A percentile compares a stretch with the other conserved stretches of the same genome.
phyloP scores from a whole-genome alignment of 2,329 filamentous ascomycete species.

The Chalaropsis ovoidea region DNA sequence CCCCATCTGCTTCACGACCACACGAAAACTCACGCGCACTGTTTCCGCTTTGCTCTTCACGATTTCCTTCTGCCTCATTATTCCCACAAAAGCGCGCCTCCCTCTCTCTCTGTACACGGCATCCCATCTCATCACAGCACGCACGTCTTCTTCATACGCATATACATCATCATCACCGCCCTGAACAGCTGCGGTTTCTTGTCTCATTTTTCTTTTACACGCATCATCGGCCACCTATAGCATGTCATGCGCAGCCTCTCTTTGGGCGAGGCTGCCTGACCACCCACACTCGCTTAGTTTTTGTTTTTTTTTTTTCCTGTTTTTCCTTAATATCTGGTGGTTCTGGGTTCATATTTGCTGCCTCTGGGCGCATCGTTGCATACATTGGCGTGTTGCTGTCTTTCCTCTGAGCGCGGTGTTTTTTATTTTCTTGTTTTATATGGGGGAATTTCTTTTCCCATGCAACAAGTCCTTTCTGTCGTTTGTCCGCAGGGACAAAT shows the following conservation, averaged over 20 bases:
- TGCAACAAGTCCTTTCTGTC: too few species aligned
- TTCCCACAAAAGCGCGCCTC: not conserved
- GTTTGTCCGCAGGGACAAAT: too few species aligned
- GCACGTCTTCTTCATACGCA: not conserved
- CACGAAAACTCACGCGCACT: not conserved
- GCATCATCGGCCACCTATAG: not conserved
- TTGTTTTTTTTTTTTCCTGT: not conserved
- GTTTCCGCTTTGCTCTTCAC: not conserved
- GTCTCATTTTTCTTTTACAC: not conserved
- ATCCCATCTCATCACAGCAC: not conserved
- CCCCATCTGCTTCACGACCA: conserved; percentile 1
- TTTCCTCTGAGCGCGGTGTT: not conserved
- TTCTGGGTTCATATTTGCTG: not conserved
- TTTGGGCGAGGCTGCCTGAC: not conserved
- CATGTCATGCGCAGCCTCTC: conserved; percentile 5
- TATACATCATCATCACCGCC: not conserved
- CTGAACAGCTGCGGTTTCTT: not conserved
- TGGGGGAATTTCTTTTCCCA: too few species aligned
- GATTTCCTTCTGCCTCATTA: not conserved
- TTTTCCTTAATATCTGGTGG: not conserved
- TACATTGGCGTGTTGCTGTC: not conserved
- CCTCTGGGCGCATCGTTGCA: not conserved
- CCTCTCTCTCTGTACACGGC: not conserved
- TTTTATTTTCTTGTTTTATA: too few species aligned
- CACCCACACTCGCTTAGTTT: conserved; percentile 11